Conservation (phyloP, 768 basidiomycete species). For the Tylopilus felleus region DNA sequence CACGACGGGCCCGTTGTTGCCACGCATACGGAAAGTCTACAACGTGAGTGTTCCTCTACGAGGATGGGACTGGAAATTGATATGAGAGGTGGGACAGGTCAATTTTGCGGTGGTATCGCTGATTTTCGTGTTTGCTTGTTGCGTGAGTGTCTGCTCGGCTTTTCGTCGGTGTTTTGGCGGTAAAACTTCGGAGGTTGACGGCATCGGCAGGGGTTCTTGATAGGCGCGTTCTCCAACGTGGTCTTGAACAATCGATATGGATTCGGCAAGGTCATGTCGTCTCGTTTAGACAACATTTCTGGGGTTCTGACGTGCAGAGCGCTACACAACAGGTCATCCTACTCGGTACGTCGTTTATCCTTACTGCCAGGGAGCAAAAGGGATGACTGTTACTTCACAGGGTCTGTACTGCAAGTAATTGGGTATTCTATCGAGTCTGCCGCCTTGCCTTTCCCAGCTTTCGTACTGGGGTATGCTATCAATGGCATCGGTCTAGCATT, state of each 20-base stretch:
- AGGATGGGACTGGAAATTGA: too few species aligned
- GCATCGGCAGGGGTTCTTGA: conserved; percentile 29
- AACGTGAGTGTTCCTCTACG: conserved; percentile 27
- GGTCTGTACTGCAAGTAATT: conserved; percentile 29
- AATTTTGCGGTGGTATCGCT: conserved; percentile 40
- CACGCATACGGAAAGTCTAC: conserved; percentile 27
- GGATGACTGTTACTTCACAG: conserved; percentile 5
- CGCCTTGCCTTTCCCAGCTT: conserved; percentile 44
- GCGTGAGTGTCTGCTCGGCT: conserved; percentile 24
- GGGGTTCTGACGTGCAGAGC: neutral
- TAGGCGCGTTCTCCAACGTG: conserved; percentile 32
- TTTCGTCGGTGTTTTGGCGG: neutral
- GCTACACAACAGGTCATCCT: conserved; percentile 23
- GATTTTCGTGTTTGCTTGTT: conserved; percentile 41
- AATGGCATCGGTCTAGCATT: conserved; percentile 46
- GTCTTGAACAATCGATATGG: conserved; percentile 29
- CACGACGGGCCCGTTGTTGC: conserved; percentile 8
- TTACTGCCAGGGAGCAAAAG: neutral
- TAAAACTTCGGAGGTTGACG: neutral
- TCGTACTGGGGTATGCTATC: conserved; percentile 40
- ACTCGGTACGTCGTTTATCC: conserved; percentile 17
- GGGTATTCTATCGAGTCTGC: conserved; percentile 38
- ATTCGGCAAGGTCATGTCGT: conserved; percentile 31
- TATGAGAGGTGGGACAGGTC: conserved; percentile 27
- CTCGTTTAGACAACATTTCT: neutral